Evolutionary conservation across 2,329 filamentous ascomycete genomes (phyloP).

Genomic region (Microdochium nivale): DNA sequence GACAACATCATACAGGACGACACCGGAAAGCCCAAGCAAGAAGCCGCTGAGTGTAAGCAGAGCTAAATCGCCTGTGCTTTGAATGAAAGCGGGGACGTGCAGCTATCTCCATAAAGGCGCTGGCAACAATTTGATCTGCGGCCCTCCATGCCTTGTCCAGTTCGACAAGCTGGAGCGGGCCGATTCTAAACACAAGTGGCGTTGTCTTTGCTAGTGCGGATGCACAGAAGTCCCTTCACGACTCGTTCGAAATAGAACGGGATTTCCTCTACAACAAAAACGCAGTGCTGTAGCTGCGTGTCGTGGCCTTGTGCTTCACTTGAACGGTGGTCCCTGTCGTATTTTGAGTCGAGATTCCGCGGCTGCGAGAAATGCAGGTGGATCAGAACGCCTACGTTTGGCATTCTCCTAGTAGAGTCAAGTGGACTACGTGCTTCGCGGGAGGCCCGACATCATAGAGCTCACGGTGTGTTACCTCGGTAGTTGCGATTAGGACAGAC

Average conservation of each 20-base stretch:
- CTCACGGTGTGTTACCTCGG: background rate
- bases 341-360: background rate
- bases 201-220: background rate
- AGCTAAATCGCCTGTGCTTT: constrained; percentile 46
- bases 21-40: constrained; percentile 83
- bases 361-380: background rate
- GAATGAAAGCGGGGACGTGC: background rate
- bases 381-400: background rate
- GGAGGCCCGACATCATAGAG: background rate
- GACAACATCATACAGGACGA: constrained; percentile 55
- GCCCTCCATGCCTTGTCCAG: background rate
- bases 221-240: background rate
- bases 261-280: background rate
- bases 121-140: background rate
- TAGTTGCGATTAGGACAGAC: background rate
- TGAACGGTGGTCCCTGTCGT: background rate
- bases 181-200: background rate
- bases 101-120: background rate
- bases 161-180: background rate
- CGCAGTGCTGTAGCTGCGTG: background rate
- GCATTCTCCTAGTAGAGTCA: background rate
- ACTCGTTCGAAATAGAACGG: background rate
- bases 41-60: constrained; percentile 93
- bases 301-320: background rate
- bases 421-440: background rate